Conservation (phyloP, 2,329 filamentous ascomycete genomes). For the Bisporella sp. region DNA sequence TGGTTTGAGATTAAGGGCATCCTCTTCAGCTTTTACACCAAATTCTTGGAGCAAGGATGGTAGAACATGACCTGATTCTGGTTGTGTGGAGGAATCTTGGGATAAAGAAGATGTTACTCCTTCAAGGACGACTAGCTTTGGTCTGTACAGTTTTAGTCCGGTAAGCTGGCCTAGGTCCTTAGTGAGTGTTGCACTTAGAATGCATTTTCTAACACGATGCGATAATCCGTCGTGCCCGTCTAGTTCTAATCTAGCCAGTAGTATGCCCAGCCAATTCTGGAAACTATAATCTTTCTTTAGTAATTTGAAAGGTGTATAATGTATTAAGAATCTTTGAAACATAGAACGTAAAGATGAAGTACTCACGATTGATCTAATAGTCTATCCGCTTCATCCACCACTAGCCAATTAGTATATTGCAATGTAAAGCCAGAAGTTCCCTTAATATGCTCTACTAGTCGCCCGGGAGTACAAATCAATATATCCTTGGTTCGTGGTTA, state of each 20-base stretch:
- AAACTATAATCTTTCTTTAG: conserved; percentile 36
- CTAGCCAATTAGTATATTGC: conserved; percentile 74
- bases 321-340: no score
- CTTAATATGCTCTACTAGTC: conserved; percentile 84
- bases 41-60: conserved; percentile 58
- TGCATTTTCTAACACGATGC: conserved; percentile 61
- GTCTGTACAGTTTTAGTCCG: conserved; percentile 63
- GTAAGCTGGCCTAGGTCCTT: conserved; percentile 74
- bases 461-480: conserved; percentile 84
- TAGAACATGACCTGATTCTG: conserved; percentile 46
- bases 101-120: conserved; percentile 26
- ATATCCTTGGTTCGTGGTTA: conserved; percentile 41
- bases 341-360: no score
- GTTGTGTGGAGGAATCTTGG: conserved; percentile 24
- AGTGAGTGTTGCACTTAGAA: conserved; percentile 90
- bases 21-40: conserved; percentile 51
- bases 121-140: conserved; percentile 71
- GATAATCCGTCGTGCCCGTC: conserved; percentile 7
- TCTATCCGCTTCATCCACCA: conserved; percentile 92
- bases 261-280: conserved; percentile 77
- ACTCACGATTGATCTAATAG: conserved; percentile 68
- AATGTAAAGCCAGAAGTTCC: conserved; percentile 77
- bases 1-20: conserved; percentile 67
- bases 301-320: no score
- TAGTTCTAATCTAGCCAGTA: conserved; percentile 52